Base-by-base conservation (phyloP, 208 protist genomes). In the Trypanosoma lewisi region DNA sequence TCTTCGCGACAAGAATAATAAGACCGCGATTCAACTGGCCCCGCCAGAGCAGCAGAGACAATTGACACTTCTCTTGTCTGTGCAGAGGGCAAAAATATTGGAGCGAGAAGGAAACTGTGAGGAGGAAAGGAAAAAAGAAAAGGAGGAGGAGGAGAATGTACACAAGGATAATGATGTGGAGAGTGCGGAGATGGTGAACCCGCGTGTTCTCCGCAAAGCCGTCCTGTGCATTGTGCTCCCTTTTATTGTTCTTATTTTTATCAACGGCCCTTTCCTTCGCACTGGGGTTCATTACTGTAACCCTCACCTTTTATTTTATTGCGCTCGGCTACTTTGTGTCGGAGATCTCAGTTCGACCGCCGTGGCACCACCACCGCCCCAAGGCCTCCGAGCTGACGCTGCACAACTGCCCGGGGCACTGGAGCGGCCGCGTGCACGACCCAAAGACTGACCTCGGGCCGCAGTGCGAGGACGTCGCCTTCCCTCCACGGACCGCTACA, bases 321-420 rank as follows among this genome's bases (percentile, higher is more conserved):
- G 77, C 75, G 2, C 41, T 89, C 64, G 88, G 87, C 19, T 97
- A 91, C 72, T 93, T 97, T 70, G 83, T 95, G 23, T 87, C 86
- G n/a, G 91, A 97, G 63, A 72, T 97, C 19, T 73, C 85, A 2
- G 83, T 95, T 36, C 78, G 85, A 0, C 91, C 91, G 17, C 91
- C 91, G 54, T 97, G 91, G 91, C 94, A 97, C 66, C 89, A 93
- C 55, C 85, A 89, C 69, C 73, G 79, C 39, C 88, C 88, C 49
- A 78, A 73, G 5, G 80, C 83, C 1, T 70, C 60, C 11, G 39
- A 42, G 5, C 77, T 96, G 11, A 84, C 81, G 11, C 78, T 78
- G 72, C 58, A 74, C 36, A 73, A 70, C 14, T 81, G 83, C 62
- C 91, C 91, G 0, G 85, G 91, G 25, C 95, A 97, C 77, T 97